phyloP scores from a whole-genome alignment of 495 filamentous ascomycete species.

The Podospora fimiseda region DNA sequence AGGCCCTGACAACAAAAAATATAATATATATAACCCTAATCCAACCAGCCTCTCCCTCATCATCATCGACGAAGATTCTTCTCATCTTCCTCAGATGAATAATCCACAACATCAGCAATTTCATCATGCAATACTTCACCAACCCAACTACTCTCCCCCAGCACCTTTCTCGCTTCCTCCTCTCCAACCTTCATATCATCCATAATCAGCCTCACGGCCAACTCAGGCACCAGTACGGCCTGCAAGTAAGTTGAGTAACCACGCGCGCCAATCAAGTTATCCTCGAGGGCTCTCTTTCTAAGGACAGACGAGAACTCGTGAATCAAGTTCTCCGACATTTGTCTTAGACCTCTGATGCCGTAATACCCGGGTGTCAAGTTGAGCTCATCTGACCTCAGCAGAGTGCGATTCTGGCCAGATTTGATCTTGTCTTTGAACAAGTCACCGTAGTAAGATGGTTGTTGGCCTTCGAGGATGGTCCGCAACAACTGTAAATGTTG shows the following conservation, averaged over 20 bases:
- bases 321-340: conserved; percentile 60
- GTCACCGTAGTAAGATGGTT: conserved; percentile 55
- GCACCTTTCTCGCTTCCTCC: conserved; percentile 57
- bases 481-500: conserved; percentile 50
- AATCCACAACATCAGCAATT: conserved; percentile 57
- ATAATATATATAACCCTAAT: too few species aligned
- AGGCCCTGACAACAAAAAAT: too few species aligned
- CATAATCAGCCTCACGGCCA: conserved; percentile 68
- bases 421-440: conserved; percentile 53
- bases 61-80: too few species aligned
- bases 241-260: conserved; percentile 75
- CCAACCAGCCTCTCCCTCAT: background rate
- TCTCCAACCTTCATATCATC: conserved; percentile 74
- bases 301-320: conserved; percentile 54
- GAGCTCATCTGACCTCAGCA: conserved; percentile 45
- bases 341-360: conserved; percentile 65
- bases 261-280: conserved; percentile 61
- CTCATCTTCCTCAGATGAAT: conserved; percentile 19
- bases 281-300: conserved; percentile 55
- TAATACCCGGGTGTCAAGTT: conserved; percentile 71
- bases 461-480: conserved; percentile 50
- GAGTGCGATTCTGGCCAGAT: conserved; percentile 54
- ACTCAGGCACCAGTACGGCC: conserved; percentile 78
- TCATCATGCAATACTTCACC: conserved; percentile 72
- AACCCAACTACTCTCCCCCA: conserved; percentile 68